Percentiles rank a stretch among this genome's conserved stretches.
phyloP scores from a whole-genome alignment of 176 grass and related monocot species.

The Pontederia crassipes region DNA sequence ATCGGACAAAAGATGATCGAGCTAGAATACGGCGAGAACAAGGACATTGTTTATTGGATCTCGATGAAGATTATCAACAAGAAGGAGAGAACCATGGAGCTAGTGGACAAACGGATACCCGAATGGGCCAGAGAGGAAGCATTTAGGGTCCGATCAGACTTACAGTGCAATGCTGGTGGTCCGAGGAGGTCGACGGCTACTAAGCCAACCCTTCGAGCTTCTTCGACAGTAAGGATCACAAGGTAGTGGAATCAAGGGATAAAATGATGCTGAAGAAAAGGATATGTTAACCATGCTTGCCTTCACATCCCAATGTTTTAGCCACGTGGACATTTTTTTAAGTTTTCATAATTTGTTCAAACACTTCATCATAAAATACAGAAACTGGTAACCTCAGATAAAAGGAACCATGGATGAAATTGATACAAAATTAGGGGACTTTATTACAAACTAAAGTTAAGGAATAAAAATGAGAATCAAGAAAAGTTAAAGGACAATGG shows the following conservation, averaged over 20 bases:
- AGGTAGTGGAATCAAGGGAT: neutral
- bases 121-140: constrained; percentile 8
- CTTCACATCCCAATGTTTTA: no score
- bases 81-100: neutral
- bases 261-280: neutral
- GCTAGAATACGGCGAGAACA: constrained; percentile 53
- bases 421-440: no score
- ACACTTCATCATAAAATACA: no score
- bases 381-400: no score
- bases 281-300: neutral
- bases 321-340: no score
- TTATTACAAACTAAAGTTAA: no score
- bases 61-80: constrained; percentile 12
- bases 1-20: constrained; percentile 62
- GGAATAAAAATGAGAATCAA: no score
- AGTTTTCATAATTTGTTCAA: no score
- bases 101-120: constrained; percentile 2
- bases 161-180: constrained; percentile 2
- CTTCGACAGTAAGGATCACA: neutral
- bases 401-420: no score
- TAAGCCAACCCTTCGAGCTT: neutral
- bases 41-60: constrained; percentile 76
- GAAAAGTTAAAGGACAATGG: no score
- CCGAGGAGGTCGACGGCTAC: neutral
- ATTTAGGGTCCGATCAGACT: constrained; percentile 1